Evolutionary conservation across 1,284 basidiomycete genomes (phyloP), one percentile per base, ranked within the genome.

Genomic region (Anthracocystis panici-leucophaei): DNA sequence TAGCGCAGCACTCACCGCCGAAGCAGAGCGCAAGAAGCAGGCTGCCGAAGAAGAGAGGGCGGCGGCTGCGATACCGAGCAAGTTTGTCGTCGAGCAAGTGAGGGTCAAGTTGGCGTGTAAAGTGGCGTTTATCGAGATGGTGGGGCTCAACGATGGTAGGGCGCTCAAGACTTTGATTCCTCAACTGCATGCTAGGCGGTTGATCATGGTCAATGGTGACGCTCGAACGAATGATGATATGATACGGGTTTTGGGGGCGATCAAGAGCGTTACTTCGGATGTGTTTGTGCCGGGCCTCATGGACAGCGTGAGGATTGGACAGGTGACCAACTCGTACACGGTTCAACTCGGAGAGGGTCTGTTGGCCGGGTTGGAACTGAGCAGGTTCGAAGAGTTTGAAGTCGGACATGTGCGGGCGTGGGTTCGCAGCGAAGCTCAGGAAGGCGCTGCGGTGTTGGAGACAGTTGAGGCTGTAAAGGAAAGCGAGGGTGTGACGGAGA

Each of bases 161-260:
- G 95, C 97, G 7, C 91, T 98, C 72, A 97, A 97, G 86, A 96
- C 93, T 0, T 95, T 99, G 70, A 91, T 99, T 12, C 93, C 96
- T 2, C 94, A 97, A 87, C 90, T 99, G 60, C 95, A 97, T 83
- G 97, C 97, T 27, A 90, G 97, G 20, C 65, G 83, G 23, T 50
- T 85, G 41, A 69, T 85, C 23, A 64, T 82, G 58, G 83, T 84
- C n/a, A 80, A 80, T 40, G 80, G 73, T 23, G 78, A 82, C 23
- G 42, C 54, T 12, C 35, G 52, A 0, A 77, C 80, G 35, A 48
- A 60, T 1, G 48, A 31, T 38, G 72, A 74, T 53, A 72, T 79
- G 65, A 20, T 54, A 14, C 29, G 59, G 10, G 70, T 68, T 55
- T 41, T 77, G 53, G 46, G 40, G 29, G 62, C 73, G 12, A 66